Evolutionary conservation across 2,329 filamentous ascomycete genomes (phyloP).

Genomic region (Penicillium crustosum): DNA sequence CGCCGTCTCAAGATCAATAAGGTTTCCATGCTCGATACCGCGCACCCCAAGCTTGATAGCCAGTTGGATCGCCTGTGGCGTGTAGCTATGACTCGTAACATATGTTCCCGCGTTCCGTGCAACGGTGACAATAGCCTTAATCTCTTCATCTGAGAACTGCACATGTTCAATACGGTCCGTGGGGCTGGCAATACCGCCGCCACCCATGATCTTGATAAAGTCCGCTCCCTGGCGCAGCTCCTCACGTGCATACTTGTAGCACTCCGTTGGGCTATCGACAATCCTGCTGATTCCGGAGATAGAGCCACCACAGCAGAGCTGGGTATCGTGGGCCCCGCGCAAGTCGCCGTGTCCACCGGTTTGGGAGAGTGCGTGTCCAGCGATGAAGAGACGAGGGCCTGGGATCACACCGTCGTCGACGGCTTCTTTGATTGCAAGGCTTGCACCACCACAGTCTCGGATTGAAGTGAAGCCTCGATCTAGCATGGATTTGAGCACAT

Average conservation of each 20-base stretch:
- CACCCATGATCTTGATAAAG: conserved; percentile 63
- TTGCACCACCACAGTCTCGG: conserved; percentile 60
- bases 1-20: conserved; percentile 48
- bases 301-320: conserved; percentile 50
- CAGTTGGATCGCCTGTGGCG: conserved; percentile 54
- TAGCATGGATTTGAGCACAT: conserved; percentile 48
- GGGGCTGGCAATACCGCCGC: conserved; percentile 58
- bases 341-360: conserved; percentile 60
- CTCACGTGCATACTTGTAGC: conserved; percentile 53
- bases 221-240: conserved; percentile 58
- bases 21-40: conserved; percentile 57
- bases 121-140: conserved; percentile 54
- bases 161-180: conserved; percentile 55
- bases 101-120: conserved; percentile 53
- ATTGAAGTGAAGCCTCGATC: conserved; percentile 59
- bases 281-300: conserved; percentile 43
- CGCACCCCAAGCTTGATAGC: conserved; percentile 56
- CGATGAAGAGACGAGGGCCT: conserved; percentile 58
- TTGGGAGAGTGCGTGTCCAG: conserved; percentile 56
- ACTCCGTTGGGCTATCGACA: conserved; percentile 57
- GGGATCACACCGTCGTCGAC: conserved; percentile 56
- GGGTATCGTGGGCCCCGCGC: conserved; percentile 43
- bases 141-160: conserved; percentile 59
- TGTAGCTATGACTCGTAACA: conserved; percentile 61
- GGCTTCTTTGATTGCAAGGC: conserved; percentile 53